A percentile compares a stretch with the other conserved stretches of the same genome.
Conservation (phyloP, 1,284 basidiomycete genomes). For the Stereum hirsutum region DNA sequence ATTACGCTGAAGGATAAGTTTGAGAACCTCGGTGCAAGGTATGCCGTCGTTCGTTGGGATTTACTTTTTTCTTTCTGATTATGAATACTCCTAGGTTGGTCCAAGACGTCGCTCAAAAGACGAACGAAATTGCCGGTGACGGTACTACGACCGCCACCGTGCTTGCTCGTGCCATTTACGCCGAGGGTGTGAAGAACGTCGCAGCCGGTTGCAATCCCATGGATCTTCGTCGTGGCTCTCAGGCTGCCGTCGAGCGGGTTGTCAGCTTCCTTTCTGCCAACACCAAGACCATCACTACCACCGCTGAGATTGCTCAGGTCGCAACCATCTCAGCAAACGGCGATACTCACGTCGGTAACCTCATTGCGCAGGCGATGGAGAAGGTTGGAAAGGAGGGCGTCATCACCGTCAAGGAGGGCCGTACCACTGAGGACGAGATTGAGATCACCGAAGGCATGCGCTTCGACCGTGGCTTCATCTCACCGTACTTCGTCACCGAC, state of each 20-base stretch:
- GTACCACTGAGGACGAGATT: conserved; percentile 97
- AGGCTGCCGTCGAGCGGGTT: conserved; percentile 94
- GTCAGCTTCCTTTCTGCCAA: conserved; percentile 87
- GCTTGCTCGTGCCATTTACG: conserved; percentile 93
- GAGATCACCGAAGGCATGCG: conserved; percentile 99
- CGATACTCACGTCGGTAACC: conserved; percentile 86
- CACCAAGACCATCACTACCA: conserved; percentile 93
- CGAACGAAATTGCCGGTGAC: conserved; percentile 96
- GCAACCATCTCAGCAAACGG: conserved; percentile 99
- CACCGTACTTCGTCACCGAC: conserved; percentile 98
- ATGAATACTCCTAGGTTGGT: conserved; percentile 52
- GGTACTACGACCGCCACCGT: conserved; percentile 98
- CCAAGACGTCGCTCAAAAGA: conserved; percentile 94
- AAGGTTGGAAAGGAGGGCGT: conserved; percentile 99
- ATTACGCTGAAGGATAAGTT: conserved; percentile 97
- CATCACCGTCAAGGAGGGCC: conserved; percentile 98
- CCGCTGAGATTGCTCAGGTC: conserved; percentile 95
- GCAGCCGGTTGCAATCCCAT: conserved; percentile 99
- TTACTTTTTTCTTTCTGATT: conserved; percentile 2
- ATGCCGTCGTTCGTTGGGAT: conserved; percentile 19
- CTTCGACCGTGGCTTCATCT: conserved; percentile 98
- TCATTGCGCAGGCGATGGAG: conserved; percentile 99
- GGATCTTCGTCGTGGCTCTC: conserved; percentile 95
- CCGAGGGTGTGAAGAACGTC: conserved; percentile 99
- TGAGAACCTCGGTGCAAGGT: conserved; percentile 97